These are phyloP conservation scores for Cenchrus fungigraminus DNA, from an alignment of 176 grass and related monocot species.

Conservation along the genomic window DNA sequence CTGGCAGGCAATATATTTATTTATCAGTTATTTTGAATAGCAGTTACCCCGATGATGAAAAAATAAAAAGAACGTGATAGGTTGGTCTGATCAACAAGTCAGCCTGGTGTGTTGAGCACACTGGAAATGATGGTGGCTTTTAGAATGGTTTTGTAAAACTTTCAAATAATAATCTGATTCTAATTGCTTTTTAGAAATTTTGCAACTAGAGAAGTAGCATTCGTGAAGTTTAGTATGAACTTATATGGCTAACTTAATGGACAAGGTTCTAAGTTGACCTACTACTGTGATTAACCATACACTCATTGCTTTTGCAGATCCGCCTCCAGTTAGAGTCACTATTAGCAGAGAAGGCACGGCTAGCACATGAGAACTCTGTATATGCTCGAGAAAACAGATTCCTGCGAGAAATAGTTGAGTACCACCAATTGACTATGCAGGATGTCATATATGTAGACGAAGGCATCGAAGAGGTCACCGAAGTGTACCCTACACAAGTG, in stretches of 20 bases:
- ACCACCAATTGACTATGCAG: slow-evolving; percentile 98
- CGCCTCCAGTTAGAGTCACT: slow-evolving; percentile 88
- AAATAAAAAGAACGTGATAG: not conserved
- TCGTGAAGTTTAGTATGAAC: not conserved
- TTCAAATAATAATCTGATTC: not conserved
- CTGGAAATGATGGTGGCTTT: not conserved
- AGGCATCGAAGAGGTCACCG: slow-evolving; percentile 92
- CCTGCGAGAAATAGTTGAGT: slow-evolving; percentile 93
- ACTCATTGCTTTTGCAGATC: slow-evolving; percentile 61
- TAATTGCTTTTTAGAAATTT: not conserved
- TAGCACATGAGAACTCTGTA: slow-evolving; percentile 89
- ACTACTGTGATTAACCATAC: not conserved
- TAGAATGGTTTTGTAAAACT: not conserved
- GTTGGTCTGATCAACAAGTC: not conserved
- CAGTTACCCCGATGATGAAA: not conserved
- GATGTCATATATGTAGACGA: slow-evolving; percentile 96
- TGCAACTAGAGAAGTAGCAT: not conserved
- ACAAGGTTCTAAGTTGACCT: slow-evolving; percentile 6
- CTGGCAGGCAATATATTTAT: not conserved
- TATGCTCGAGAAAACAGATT: slow-evolving; percentile 98
- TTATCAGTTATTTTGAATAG: not conserved
- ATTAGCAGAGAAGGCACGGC: slow-evolving; percentile 84
- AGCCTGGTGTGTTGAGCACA: not conserved
- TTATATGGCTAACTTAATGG: not conserved
- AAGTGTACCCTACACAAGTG: slow-evolving; percentile 81